A percentile compares a stretch with the other conserved stretches of the same genome.
Conservation (phyloP, 495 filamentous ascomycete genomes). For the Darksidea phi region DNA sequence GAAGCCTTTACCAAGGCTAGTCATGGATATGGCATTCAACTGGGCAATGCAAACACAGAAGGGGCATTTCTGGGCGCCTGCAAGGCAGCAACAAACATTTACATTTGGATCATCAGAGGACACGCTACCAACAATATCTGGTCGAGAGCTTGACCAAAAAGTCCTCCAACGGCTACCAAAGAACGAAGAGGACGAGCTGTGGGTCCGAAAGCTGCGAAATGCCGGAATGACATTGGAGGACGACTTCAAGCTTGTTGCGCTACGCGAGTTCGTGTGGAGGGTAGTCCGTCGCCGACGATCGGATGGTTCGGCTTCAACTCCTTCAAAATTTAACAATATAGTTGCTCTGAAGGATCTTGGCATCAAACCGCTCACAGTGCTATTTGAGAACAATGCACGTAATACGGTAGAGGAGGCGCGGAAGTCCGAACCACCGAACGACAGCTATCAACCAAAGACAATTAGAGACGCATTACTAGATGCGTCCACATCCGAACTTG, state of each 20-base stretch:
- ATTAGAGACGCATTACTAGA: conserved; percentile 90
- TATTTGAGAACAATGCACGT: conserved; percentile 73
- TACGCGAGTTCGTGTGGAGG: conserved; percentile 91
- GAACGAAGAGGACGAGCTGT: conserved; percentile 96
- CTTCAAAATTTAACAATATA: conserved; percentile 62
- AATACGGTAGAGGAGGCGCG: conserved; percentile 46
- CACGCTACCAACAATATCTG: conserved; percentile 48
- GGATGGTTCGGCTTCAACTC: conserved; percentile 45
- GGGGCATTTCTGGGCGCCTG: conserved; percentile 81
- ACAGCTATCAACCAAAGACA: conserved; percentile 47
- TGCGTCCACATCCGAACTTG: conserved; percentile 85
- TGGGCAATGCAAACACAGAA: conserved; percentile 80
- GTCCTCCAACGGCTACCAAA: conserved; percentile 55
- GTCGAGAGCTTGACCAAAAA: conserved; percentile 48
- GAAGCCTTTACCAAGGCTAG: conserved; percentile 70
- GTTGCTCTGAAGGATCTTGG: conserved; percentile 67
- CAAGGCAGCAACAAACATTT: conserved; percentile 64
- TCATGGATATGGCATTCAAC: conserved; percentile 79
- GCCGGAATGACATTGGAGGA: conserved; percentile 81
- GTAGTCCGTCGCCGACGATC: conserved; percentile 67
- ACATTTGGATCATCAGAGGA: conserved; percentile 58
- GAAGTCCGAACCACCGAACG: conserved; percentile 24
- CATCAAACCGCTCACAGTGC: conserved; percentile 80
- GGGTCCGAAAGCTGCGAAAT: conserved; percentile 79
- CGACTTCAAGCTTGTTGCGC: conserved; percentile 81